Evolutionary conservation across 768 basidiomycete species (phyloP), one percentile per base, ranked within the genome.

Genomic region (Lepiota brunneoincarnata): DNA sequence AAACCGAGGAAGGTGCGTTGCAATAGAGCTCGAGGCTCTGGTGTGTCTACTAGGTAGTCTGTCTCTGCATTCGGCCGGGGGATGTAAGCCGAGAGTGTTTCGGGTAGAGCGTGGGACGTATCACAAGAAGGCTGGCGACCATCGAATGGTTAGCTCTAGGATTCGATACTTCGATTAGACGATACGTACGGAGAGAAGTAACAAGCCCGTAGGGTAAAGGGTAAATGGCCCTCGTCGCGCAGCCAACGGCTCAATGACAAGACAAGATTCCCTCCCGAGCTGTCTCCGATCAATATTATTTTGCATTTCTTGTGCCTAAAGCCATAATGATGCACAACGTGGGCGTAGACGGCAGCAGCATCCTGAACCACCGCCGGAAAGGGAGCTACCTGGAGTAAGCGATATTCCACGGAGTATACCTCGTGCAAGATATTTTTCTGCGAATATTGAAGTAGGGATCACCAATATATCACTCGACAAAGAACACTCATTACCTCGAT

Each of bases 351-450:
- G 0, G 79, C 71, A 14, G 79, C 79, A 3, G 75, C 79, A 44
- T 82, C 79, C 57, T 78, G 76, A 0, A 82, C 68, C 0, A 75
- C 78, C 28, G 75, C 79, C n/a, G 80, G 80, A 58, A 81, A 76
- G 3, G 78, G 75, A 0, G 75, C 79, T 20, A 78, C 74, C 47
- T 81, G 80, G 14, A 82, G 66, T 12, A 81, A 67, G 18, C 80
- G 70, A 53, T 82, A 82, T 59, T 81, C 79, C 7, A 81, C 77
- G 9, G 77, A 66, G 56, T 72, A 75, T 2, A 75, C 63, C 56
- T 73, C 73, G 3, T 69, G 61, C 20, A 67, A 48, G 10, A 72
- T 66, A 10, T 66, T 61, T 46, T 66, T 63, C 72, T 74, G 53
- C 20, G 24, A 35, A 12, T 41, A 35, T 17, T 24, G 6, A 10